Evolutionary conservation across 2,329 filamentous ascomycete genomes (phyloP), one percentile per base, ranked within the genome.

Genomic region (Neocucurbitaria cava): DNA sequence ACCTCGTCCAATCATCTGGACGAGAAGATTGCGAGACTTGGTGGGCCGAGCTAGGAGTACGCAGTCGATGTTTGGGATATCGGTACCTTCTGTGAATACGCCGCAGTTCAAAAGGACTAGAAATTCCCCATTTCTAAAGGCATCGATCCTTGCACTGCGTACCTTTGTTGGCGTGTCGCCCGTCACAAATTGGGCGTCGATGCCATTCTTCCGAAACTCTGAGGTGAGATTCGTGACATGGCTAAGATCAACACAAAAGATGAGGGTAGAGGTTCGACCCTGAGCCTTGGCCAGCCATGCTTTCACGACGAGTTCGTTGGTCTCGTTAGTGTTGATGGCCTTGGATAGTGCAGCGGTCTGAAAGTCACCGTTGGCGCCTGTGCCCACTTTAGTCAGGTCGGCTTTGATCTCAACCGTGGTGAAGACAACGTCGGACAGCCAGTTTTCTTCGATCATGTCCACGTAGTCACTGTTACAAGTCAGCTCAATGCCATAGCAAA

Each of bases 1-100:
- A 4, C 95, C 95, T 66, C 95, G 85, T 0, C 95, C 95, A 58
- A 99, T 96, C 95, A 99, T 99, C 76, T 99, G 95, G 0, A 98
- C 87, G 1, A 99, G 85, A 2, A 99, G 80, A 65, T 97, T 98
- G n/a, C 90, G 87, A 15, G 95, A 98, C 64, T 89, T 88, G 1
- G 95, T 99, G 0, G 95, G 95, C 21, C 95, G 83, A 3, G 90
- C 92, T 8, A 99, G 83, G 8, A 99, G 72, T 21, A 99, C 86
- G 70, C 95, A 98, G 78, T 99, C 95, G 62, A 99, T 91, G 72
- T 96, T 97, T 5, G 96, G 95, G 28, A 99, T 96, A 69, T 99
- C 95, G 0, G 95, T 99, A 2, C 95, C 95, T 78, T 99, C 95
- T 0, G 94, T 98, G 69, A 96, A 98, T 36, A 99, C 90, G 8